Percentiles rank a stretch among this genome's conserved stretches.
phyloP scores from a whole-genome alignment of 306 rosid genomes.

The Carpinus fangiana region DNA sequence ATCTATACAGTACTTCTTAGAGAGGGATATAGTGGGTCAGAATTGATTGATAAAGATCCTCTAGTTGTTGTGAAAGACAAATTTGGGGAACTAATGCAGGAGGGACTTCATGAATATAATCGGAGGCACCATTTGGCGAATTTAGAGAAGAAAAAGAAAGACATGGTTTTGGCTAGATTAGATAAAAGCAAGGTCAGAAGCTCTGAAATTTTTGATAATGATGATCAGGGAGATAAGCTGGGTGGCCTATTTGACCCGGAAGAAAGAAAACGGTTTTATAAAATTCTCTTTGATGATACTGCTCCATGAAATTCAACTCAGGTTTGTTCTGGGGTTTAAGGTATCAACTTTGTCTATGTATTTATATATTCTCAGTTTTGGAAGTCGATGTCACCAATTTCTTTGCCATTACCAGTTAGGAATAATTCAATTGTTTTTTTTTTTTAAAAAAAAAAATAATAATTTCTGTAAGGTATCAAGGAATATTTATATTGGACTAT shows the following conservation, averaged over 20 bases:
- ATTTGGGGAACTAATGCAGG: slow-evolving; percentile 91
- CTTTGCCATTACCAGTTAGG: neutral
- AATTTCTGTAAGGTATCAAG: no score
- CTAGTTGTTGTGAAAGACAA: slow-evolving; percentile 70
- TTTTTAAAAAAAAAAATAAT: no score
- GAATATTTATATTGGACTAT: no score
- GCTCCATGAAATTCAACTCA: slow-evolving; percentile 31
- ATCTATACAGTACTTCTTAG: slow-evolving; percentile 75
- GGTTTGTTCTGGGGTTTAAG: neutral
- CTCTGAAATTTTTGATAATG: slow-evolving; percentile 33
- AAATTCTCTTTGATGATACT: slow-evolving; percentile 73
- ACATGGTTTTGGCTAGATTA: slow-evolving; percentile 46
- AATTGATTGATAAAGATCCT: slow-evolving; percentile 72
- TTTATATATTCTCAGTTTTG: neutral
- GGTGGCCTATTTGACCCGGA: slow-evolving; percentile 82
- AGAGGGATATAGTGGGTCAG: slow-evolving; percentile 69
- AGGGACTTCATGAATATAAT: slow-evolving; percentile 89
- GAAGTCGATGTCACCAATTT: neutral
- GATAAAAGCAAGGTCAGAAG: slow-evolving; percentile 36
- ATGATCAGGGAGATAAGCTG: slow-evolving; percentile 38
- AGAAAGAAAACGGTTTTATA: slow-evolving; percentile 88
- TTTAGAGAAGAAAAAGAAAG: slow-evolving; percentile 62
- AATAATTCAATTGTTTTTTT: no score
- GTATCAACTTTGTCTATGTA: neutral
- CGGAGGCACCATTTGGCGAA: slow-evolving; percentile 49